These are phyloP conservation scores for Phytopythium mirpurense DNA, from an alignment of 352 stramenopile species.

Conservation along the genomic window DNA sequence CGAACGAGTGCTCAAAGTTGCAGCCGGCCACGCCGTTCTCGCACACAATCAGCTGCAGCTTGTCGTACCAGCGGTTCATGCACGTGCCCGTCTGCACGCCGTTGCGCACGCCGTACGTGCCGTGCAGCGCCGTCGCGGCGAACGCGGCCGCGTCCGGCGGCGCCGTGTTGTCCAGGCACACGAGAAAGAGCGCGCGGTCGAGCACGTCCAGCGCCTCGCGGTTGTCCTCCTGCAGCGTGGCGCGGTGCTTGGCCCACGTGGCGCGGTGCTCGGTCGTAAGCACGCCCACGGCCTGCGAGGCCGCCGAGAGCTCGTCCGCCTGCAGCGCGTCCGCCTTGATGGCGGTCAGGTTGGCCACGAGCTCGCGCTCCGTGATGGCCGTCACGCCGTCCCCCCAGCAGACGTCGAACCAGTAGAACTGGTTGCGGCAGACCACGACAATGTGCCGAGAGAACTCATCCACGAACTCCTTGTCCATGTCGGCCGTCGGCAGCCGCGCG, in stretches of 20 bases:
- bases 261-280: conserved; percentile 90
- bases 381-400: conserved; percentile 83
- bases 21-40: conserved; percentile 92
- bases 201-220: conserved; percentile 86
- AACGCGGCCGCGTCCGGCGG: conserved; percentile 74
- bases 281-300: conserved; percentile 79
- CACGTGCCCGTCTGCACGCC: conserved; percentile 87
- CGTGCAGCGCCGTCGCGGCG: conserved; percentile 87
- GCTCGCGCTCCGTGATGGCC: conserved; percentile 87
- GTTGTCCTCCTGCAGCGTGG: conserved; percentile 68
- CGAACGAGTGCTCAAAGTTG: conserved; percentile 97
- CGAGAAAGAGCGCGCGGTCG: conserved; percentile 92
- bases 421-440: conserved; percentile 90
- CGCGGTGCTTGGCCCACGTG: conserved; percentile 87
- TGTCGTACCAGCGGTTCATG: conserved; percentile 98
- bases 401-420: conserved; percentile 96
- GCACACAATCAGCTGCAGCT: conserved; percentile 95
- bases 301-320: conserved; percentile 44
- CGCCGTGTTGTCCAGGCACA: conserved; percentile 92
- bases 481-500: conserved; percentile 72
- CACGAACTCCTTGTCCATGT: conserved; percentile 77
- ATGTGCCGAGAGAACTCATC: conserved; percentile 87
- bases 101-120: conserved; percentile 85
- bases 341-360: conserved; percentile 88
- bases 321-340: conserved; percentile 86